Percentiles rank a stretch among this genome's conserved stretches.
Evolutionary conservation across 2,329 filamentous ascomycete species (phyloP).

Genomic region (Rhinocladiella similis): DNA sequence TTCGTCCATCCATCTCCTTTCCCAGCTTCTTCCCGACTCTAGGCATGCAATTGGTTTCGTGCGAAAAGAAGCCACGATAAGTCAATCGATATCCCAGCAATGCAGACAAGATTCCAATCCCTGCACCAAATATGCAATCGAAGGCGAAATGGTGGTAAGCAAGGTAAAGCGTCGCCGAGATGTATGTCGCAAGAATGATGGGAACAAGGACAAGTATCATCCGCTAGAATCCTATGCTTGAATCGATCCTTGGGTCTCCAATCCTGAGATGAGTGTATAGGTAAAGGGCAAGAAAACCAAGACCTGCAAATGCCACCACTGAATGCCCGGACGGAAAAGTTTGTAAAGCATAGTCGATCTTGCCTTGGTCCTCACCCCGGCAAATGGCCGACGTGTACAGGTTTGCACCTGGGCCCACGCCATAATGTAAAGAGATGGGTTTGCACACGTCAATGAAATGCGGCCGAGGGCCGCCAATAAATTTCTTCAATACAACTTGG

Average conservation of each 20-base stretch:
- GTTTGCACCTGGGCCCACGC: conserved; percentile 32
- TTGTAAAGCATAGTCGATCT: conserved; percentile 79
- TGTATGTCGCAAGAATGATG: conserved; percentile 63
- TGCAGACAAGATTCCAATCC: conserved; percentile 60
- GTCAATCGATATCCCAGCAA: conserved; percentile 20
- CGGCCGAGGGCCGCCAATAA: conserved; percentile 24
- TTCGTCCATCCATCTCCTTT: conserved; percentile 3
- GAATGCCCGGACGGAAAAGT: conserved; percentile 81
- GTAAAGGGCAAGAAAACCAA: conserved; percentile 73
- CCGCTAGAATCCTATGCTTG: conserved; percentile 30
- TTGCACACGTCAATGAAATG: conserved; percentile 26
- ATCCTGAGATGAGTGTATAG: conserved; percentile 66
- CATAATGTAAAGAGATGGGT: conserved; percentile 13
- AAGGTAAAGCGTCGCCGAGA: conserved; percentile 68
- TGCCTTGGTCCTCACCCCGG: conserved; percentile 66
- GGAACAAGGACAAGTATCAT: conserved; percentile 60
- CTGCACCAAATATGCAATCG: conserved; percentile 63
- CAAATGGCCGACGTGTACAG: conserved; percentile 70
- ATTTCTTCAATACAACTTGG: conserved; percentile 25
- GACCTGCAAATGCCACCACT: conserved; percentile 74
- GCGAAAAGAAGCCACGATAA: conserved; percentile 12
- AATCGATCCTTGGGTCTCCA: conserved; percentile 54
- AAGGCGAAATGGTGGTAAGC: conserved; percentile 73
- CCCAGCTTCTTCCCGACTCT: conserved; percentile 13
- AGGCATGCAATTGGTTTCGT: conserved; percentile 7